These are phyloP conservation scores for Paramecium pentaurelia DNA, from an alignment of 73 alveolate genomes.

Conservation along the genomic window DNA sequence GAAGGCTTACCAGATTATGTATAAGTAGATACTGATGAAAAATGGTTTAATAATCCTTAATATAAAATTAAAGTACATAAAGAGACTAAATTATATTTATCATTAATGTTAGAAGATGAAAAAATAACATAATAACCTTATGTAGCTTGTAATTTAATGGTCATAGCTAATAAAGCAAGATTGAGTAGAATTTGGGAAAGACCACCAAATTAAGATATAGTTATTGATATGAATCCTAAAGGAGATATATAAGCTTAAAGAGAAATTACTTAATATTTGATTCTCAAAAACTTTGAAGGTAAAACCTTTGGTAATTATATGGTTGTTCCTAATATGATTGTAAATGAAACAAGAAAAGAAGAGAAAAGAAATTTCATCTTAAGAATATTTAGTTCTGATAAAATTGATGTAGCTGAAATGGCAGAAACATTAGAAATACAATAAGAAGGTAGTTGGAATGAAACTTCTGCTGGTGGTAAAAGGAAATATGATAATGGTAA, in stretches of 20 bases:
- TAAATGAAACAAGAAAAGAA: constrained; percentile 55
- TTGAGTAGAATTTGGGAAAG: constrained; percentile 97
- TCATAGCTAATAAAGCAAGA: constrained; percentile 90
- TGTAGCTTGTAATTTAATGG: constrained; percentile 91
- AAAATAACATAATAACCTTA: constrained; percentile 89
- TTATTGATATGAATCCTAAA: constrained; percentile 57
- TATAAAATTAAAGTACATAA: constrained; percentile 87
- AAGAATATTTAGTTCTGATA: constrained; percentile 77
- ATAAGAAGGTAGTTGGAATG: constrained; percentile 80
- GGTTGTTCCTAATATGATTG: constrained; percentile 68
- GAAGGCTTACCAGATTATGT: constrained; percentile 75
- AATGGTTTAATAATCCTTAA: constrained; percentile 98
- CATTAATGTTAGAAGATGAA: constrained; percentile 97
- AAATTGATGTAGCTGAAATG: constrained; percentile 72
- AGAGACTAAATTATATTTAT: constrained; percentile 91
- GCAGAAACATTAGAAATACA: constrained; percentile 78
- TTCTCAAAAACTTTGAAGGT: constrained; percentile 78
- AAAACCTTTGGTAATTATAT: constrained; percentile 80
- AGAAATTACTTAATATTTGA: constrained; percentile 76
- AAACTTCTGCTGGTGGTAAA: constrained; percentile 85
- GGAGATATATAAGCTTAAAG: constrained; percentile 74
- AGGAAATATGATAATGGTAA: constrained; percentile 69
- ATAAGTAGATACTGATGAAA: constrained; percentile 93
- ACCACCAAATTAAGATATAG: constrained; percentile 51
- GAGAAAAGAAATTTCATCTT: constrained; percentile 64